phyloP scores from a whole-genome alignment of 768 basidiomycete genomes.

The Gloeopeniophorella convolvens region DNA sequence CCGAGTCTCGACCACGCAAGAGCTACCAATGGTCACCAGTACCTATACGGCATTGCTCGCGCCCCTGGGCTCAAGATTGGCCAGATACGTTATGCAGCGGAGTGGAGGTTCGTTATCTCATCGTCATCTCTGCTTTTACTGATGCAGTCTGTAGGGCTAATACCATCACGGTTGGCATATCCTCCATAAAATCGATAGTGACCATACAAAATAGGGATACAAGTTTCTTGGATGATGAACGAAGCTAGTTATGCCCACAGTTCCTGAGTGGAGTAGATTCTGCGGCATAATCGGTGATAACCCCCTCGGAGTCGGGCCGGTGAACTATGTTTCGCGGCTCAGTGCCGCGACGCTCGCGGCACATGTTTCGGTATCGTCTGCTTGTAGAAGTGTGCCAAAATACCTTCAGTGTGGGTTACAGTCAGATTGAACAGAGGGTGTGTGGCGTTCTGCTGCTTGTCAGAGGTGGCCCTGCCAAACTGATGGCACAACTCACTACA shows the following conservation, averaged over 20 bases:
- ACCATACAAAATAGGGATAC: not conserved
- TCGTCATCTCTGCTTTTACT: not conserved
- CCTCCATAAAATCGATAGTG: too few species aligned
- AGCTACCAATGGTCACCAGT: not conserved
- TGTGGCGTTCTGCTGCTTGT: slow-evolving; percentile 59
- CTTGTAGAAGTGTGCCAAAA: slow-evolving; percentile 70
- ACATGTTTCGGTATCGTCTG: slow-evolving; percentile 39
- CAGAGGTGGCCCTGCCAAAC: not conserved
- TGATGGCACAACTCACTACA: slow-evolving; percentile 39
- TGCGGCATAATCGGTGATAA: not conserved
- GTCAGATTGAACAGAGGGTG: slow-evolving; percentile 77
- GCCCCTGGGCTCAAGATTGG: not conserved
- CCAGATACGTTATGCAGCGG: not conserved
- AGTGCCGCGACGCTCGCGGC: not conserved
- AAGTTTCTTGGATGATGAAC: not conserved
- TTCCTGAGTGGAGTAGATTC: too few species aligned
- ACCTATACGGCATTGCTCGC: not conserved
- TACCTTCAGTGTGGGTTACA: slow-evolving; percentile 53
- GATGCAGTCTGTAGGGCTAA: slow-evolving; percentile 10
- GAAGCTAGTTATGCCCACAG: too few species aligned
- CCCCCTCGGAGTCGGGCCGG: not conserved
- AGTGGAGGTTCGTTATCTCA: slow-evolving; percentile 7
- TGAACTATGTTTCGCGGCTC: not conserved
- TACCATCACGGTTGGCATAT: slow-evolving; percentile 15
- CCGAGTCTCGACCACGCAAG: not conserved